These are phyloP conservation scores for Boletus tomentosulus DNA, from an alignment of 768 basidiomycete species.

Conservation along the genomic window DNA sequence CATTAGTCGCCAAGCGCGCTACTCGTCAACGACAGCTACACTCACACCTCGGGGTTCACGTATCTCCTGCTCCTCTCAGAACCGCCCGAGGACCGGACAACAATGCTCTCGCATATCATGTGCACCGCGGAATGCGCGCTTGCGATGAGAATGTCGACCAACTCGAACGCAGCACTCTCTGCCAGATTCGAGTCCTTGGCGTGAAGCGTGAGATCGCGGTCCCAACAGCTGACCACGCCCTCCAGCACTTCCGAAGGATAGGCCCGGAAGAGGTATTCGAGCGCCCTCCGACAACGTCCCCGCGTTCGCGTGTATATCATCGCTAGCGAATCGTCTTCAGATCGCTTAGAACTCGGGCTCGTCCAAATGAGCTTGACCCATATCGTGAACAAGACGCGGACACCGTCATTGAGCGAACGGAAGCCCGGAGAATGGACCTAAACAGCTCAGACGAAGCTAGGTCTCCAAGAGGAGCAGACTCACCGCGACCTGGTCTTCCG, in stretches of 20 bases:
- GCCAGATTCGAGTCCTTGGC: slow-evolving; percentile 36
- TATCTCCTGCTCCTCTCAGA: slow-evolving; percentile 61
- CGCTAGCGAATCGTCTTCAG: slow-evolving; percentile 64
- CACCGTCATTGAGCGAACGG: slow-evolving; percentile 73
- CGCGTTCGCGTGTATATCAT: slow-evolving; percentile 66
- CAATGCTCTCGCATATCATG: slow-evolving; percentile 83
- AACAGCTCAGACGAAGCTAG: slow-evolving; percentile 1
- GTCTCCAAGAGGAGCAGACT: slow-evolving; percentile 21
- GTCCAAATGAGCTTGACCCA: slow-evolving; percentile 64
- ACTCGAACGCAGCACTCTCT: slow-evolving; percentile 64
- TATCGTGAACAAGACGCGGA: slow-evolving; percentile 70
- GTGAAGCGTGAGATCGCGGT: slow-evolving; percentile 47
- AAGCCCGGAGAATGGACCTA: slow-evolving; percentile 70
- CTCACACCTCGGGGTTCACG: slow-evolving; percentile 66
- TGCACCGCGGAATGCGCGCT: slow-evolving; percentile 86
- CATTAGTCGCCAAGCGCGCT: neutral
- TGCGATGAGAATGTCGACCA: slow-evolving; percentile 77
- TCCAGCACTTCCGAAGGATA: slow-evolving; percentile 81
- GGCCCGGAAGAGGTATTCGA: slow-evolving; percentile 83
- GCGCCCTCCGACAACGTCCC: slow-evolving; percentile 65
- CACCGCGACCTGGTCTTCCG: slow-evolving; percentile 59
- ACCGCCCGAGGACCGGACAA: slow-evolving; percentile 48
- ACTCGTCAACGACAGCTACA: slow-evolving; percentile 3
- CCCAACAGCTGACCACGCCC: slow-evolving; percentile 81
- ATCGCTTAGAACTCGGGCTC: slow-evolving; percentile 40